These are phyloP conservation scores for Monosporascus sp. DNA, from an alignment of 2,329 filamentous ascomycete species.

Conservation along the genomic window DNA sequence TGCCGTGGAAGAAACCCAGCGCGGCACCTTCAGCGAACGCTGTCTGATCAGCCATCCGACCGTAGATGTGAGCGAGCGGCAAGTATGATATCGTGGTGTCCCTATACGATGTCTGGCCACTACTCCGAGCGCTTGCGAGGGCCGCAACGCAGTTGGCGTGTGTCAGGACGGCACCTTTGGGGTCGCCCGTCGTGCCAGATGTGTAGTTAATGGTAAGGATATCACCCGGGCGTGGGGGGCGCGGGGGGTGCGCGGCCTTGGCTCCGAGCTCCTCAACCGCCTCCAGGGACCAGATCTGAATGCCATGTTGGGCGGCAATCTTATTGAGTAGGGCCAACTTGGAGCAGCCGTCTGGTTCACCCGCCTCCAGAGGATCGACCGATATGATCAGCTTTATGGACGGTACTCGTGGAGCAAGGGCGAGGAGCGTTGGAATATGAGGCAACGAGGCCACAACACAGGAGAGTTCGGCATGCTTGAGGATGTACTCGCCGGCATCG, in stretches of 20 bases:
- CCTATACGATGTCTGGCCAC: constrained; percentile 42
- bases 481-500: constrained; percentile 89
- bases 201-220: constrained; percentile 89
- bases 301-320: constrained; percentile 67
- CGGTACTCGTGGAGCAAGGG: constrained; percentile 71
- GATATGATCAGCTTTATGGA: constrained; percentile 83
- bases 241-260: constrained; percentile 63
- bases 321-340: constrained; percentile 75
- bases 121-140: constrained; percentile 55
- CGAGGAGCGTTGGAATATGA: constrained; percentile 77
- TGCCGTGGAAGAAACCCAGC: constrained; percentile 92
- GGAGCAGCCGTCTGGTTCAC: constrained; percentile 70
- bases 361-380: constrained; percentile 75
- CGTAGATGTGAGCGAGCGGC: constrained; percentile 90
- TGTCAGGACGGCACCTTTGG: constrained; percentile 79
- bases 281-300: constrained; percentile 72
- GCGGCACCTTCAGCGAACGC: constrained; percentile 66
- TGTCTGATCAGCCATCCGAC: constrained; percentile 75
- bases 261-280: constrained; percentile 80
- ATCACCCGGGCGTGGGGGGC: constrained; percentile 69
- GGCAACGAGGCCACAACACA: constrained; percentile 75
- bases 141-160: constrained; percentile 78
- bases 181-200: constrained; percentile 76
- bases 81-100: constrained; percentile 81
- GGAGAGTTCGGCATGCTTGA: constrained; percentile 77